Percentiles rank a stretch among this genome's conserved stretches.
Evolutionary conservation across 371 early-diverging fungal species (phyloP).

Genomic region (Rhizomucor miehei): DNA sequence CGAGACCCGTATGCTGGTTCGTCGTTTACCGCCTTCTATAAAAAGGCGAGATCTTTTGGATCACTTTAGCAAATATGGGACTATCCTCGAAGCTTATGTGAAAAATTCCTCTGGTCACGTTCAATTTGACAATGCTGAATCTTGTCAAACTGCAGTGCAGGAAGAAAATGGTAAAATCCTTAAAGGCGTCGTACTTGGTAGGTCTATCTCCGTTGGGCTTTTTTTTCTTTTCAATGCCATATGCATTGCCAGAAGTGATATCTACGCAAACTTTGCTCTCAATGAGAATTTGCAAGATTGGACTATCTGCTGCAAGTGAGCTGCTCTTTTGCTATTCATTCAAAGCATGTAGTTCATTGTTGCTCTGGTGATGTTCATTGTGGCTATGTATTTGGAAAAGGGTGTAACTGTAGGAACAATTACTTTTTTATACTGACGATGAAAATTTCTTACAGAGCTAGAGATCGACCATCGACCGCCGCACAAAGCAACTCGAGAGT

Average conservation of each 20-base stretch:
- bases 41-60: slow-evolving; percentile 34
- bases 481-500: too few relatives aligned
- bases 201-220: slow-evolving; percentile 6
- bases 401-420: too few relatives aligned
- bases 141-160: slow-evolving; percentile 39
- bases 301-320: background rate
- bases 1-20: slow-evolving; percentile 44
- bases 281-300: background rate
- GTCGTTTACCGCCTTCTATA: slow-evolving; percentile 30
- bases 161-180: slow-evolving; percentile 38
- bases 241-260: too few relatives aligned
- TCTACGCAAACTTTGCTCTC: background rate
- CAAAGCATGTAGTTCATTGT: background rate
- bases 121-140: slow-evolving; percentile 36
- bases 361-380: background rate
- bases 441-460: too few relatives aligned
- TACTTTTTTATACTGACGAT: too few relatives aligned
- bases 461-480: too few relatives aligned
- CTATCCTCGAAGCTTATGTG: slow-evolving; percentile 36
- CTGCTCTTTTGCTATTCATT: too few relatives aligned
- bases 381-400: too few relatives aligned
- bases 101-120: slow-evolving; percentile 40
- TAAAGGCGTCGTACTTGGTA: slow-evolving; percentile 38
- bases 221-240: too few relatives aligned
- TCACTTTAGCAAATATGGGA: slow-evolving; percentile 47